Evolutionary conservation across 352 stramenopile species (phyloP).

Genomic region (Globisporangium cystogenes): DNA sequence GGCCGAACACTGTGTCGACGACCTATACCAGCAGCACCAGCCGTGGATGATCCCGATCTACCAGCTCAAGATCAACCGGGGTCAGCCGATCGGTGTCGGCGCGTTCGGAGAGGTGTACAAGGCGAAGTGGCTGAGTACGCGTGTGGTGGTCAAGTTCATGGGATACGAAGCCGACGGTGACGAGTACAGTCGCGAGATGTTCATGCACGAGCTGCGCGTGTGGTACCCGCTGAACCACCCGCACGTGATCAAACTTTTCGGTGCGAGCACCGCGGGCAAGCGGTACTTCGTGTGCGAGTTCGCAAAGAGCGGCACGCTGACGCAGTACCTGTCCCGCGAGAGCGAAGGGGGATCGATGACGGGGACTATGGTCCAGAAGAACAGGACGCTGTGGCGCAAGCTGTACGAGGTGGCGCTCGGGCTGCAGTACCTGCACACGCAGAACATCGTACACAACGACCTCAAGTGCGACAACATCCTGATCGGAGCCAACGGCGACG

Average conservation of each 20-base stretch:
- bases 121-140: background rate
- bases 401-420: conserved; percentile 8
- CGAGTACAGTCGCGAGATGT: background rate
- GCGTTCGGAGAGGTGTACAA: conserved; percentile 1
- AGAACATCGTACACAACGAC: background rate
- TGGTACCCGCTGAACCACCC: conserved; percentile 7
- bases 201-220: conserved; percentile 3
- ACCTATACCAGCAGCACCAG: background rate
- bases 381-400: conserved; percentile 7
- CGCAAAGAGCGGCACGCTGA: background rate
- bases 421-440: conserved; percentile 2
- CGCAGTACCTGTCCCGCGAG: background rate
- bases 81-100: background rate
- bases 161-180: conserved; percentile 1
- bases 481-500: background rate
- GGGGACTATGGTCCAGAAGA: too few species aligned
- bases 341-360: too few species aligned
- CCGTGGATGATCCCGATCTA: conserved; percentile 2
- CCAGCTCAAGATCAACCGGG: background rate
- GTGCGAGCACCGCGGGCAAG: background rate
- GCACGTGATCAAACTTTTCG: conserved; percentile 5
- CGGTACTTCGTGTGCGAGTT: conserved; percentile 8
- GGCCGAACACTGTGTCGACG: too few species aligned
- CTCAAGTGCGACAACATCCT: conserved; percentile 9
- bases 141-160: conserved; percentile 1